Conservation (phyloP, 2,329 filamentous ascomycete species). For the Cercospora sesami region DNA sequence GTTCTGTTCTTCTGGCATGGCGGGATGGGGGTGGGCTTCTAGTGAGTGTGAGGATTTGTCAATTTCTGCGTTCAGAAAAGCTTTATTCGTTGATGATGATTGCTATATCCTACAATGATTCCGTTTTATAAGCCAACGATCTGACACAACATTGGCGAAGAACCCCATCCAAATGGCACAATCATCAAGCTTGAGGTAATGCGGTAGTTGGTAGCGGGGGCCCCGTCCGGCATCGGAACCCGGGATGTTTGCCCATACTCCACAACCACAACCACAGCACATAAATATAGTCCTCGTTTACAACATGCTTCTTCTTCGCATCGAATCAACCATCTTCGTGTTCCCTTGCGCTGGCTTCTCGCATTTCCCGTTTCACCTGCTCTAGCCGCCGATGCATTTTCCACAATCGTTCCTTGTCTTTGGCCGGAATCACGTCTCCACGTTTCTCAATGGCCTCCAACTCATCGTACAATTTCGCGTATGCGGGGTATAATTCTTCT, state of each 20-base stretch:
- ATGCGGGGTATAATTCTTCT: slow-evolving; percentile 59
- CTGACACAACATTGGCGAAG: neutral
- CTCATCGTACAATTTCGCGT: slow-evolving; percentile 57
- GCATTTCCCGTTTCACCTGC: slow-evolving; percentile 60
- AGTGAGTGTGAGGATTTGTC: neutral
- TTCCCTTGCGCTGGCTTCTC: slow-evolving; percentile 38
- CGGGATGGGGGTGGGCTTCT: neutral
- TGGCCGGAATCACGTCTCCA: slow-evolving; percentile 34
- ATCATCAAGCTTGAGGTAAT: slow-evolving; percentile 5
- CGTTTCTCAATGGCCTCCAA: slow-evolving; percentile 40
- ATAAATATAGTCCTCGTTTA: neutral
- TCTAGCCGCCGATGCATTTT: slow-evolving; percentile 56
- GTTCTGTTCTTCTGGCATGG: neutral
- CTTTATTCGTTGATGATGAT: neutral
- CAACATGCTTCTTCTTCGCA: neutral
- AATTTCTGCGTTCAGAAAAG: neutral
- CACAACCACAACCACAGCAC: neutral
- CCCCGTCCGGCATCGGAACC: slow-evolving; percentile 12
- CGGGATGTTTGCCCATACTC: neutral
- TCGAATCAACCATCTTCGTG: slow-evolving; percentile 15
- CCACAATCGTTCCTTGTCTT: slow-evolving; percentile 55
- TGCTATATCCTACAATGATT: neutral
- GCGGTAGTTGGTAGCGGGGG: neutral
- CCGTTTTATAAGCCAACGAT: neutral
- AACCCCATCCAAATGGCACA: slow-evolving; percentile 4